phyloP scores from a whole-genome alignment of 1,284 basidiomycete genomes.

The Pseudozyma sp. region DNA sequence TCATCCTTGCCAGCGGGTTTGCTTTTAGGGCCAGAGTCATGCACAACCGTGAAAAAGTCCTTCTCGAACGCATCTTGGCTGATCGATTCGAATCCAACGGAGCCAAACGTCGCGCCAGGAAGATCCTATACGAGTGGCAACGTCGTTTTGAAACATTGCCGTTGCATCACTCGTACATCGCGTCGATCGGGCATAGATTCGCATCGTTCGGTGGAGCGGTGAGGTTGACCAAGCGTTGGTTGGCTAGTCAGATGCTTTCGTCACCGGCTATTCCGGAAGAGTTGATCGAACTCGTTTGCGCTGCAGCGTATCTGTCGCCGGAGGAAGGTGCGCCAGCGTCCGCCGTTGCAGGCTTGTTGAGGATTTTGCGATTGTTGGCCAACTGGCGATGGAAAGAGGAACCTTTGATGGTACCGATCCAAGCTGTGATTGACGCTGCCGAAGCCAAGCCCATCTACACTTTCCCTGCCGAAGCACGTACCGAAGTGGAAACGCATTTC shows the following conservation, averaged over 20 bases:
- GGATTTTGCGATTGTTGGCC: conserved; percentile 80
- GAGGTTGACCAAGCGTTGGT: conserved; percentile 91
- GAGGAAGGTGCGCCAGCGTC: conserved; percentile 70
- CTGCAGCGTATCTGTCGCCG: conserved; percentile 72
- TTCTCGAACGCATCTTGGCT: conserved; percentile 78
- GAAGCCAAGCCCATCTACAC: conserved; percentile 47
- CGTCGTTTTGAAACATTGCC: conserved; percentile 82
- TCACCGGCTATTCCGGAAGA: conserved; percentile 80
- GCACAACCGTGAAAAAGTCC: conserved; percentile 84
- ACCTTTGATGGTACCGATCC: conserved; percentile 72
- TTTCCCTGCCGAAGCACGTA: conserved; percentile 72
- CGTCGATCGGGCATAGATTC: conserved; percentile 82
- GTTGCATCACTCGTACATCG: conserved; percentile 85
- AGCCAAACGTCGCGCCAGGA: conserved; percentile 73
- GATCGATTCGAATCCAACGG: conserved; percentile 68
- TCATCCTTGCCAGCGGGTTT: conserved; percentile 85
- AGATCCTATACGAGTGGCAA: conserved; percentile 77
- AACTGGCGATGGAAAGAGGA: conserved; percentile 80
- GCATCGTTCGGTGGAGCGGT: conserved; percentile 85
- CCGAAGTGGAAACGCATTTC: conserved; percentile 75
- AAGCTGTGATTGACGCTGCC: conserved; percentile 61
- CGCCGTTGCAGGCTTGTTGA: conserved; percentile 79
- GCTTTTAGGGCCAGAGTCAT: conserved; percentile 86
- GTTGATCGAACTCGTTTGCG: conserved; percentile 85
- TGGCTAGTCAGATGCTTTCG: conserved; percentile 85